Conservation (phyloP, 192 early-diverging fungal species). For the Coemansia sp. region DNA sequence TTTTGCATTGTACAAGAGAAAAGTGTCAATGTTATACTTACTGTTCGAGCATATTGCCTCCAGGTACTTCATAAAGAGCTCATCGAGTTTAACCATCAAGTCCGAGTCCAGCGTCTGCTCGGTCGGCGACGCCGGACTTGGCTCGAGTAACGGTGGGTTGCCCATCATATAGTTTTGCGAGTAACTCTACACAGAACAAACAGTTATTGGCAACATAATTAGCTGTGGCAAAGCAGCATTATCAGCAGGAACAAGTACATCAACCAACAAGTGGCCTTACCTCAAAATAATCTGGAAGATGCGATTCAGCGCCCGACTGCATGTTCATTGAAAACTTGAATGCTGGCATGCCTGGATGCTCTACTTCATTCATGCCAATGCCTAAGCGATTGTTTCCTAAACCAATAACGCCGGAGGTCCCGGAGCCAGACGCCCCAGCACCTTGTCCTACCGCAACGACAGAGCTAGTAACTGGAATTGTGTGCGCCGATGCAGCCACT, state of each 20-base stretch:
- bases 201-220: slow-evolving; percentile 8
- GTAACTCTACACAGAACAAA: slow-evolving; percentile 37
- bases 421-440: slow-evolving; percentile 7
- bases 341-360: slow-evolving; percentile 29
- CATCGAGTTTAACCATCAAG: slow-evolving; percentile 56
- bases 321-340: slow-evolving; percentile 51
- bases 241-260: neutral
- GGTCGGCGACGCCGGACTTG: slow-evolving; percentile 40
- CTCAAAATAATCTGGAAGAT: slow-evolving; percentile 50
- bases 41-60: slow-evolving; percentile 67
- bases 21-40: slow-evolving; percentile 35
- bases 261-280: slow-evolving; percentile 18
- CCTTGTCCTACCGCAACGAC: slow-evolving; percentile 3
- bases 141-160: slow-evolving; percentile 32
- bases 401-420: slow-evolving; percentile 13
- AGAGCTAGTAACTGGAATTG: slow-evolving; percentile 18
- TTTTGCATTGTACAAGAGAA: neutral
- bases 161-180: slow-evolving; percentile 46
- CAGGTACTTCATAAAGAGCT: slow-evolving; percentile 67
- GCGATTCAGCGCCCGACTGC: slow-evolving; percentile 31
- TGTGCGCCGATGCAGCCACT: slow-evolving; percentile 38
- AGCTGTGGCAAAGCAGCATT: slow-evolving; percentile 7
- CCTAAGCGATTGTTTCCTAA: slow-evolving; percentile 13
- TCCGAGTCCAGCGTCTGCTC: slow-evolving; percentile 52
- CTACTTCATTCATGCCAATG: slow-evolving; percentile 25